Evolutionary conservation across 1,284 basidiomycete species (phyloP).

Genomic region (Tilletia setariae): DNA sequence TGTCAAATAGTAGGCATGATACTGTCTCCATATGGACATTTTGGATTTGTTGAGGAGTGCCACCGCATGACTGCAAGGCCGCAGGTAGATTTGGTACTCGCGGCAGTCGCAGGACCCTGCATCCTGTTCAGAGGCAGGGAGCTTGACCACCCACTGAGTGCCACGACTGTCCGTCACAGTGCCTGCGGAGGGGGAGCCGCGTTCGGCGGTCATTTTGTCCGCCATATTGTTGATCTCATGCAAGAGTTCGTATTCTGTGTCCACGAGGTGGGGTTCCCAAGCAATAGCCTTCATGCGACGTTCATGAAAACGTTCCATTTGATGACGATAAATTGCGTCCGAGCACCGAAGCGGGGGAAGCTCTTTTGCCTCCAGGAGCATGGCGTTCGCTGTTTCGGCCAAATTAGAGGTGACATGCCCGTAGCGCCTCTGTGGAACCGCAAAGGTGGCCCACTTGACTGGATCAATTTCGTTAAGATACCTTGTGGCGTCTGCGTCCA

Average conservation of each 20-base stretch:
- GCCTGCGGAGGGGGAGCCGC: not conserved
- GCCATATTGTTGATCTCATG: not conserved
- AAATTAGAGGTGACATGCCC: too few species aligned
- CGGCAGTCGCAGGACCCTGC: not conserved
- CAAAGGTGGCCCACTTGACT: not conserved
- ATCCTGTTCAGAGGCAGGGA: not conserved
- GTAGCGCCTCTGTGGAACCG: not conserved
- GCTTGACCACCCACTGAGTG: slow-evolving; percentile 1
- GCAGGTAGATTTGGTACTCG: not conserved
- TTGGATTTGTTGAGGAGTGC: not conserved
- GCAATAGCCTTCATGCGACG: not conserved
- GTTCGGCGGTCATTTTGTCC: not conserved
- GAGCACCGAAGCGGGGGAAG: not conserved
- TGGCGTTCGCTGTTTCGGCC: slow-evolving; percentile 6
- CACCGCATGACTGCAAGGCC: not conserved
- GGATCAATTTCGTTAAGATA: not conserved
- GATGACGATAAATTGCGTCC: not conserved
- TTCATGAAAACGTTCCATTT: not conserved
- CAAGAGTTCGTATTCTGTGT: not conserved
- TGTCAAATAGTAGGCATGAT: not conserved
- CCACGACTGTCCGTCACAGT: not conserved
- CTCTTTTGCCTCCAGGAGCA: not conserved
- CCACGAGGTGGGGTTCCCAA: not conserved
- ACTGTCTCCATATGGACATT: too few species aligned
- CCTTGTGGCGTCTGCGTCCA: not conserved